Evolutionary conservation across 2,329 filamentous ascomycete species (phyloP), one percentile per base, ranked within the genome.

Genomic region (Aureobasidium namibiae): DNA sequence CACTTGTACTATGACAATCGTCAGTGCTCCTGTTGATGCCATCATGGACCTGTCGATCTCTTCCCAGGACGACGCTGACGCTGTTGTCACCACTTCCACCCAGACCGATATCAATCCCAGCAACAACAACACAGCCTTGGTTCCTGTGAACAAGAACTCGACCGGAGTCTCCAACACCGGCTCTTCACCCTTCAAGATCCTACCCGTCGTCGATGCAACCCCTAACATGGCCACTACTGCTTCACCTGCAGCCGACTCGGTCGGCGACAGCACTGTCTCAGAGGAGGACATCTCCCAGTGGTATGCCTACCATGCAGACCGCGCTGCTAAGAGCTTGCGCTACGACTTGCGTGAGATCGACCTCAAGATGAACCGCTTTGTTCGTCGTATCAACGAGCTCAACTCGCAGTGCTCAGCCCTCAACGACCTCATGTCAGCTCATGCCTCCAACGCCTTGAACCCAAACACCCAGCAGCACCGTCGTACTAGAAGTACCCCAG

Each of bases 311-410:
- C 41, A 57, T 34, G 54, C 42, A 7, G 54, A 48, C 18, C 41
- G 54, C 31, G 54, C 42, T 21, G 54, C 54, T 57, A 57, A 57
- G 54, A 57, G 54, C 42, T 38, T 57, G 31, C 41, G 54, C 31
- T 57, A 57, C 23, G 54, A 57, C 42, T 29, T 48, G 41, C 42
- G 42, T 48, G 42, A 57, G 42, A 16, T 57, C 16, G 54, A 57
- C 42, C 23, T 57, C 42, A 57, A 57, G 54, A 48, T 57, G 29
- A 33, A 46, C 33, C 54, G 42, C 31, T 57, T 57, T 21, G 41
- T 57, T 8, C 54, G 42, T n/a, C 54, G 54, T n/a, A 24, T 57
- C 21, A 48, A 36, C 52, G 52, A 56, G 14, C 39, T 56, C 18
- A 56, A 56, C 7, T 31, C 52, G 9, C 52, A 56, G 21, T 44